A percentile compares a stretch with the other conserved stretches of the same genome.
Conservation (phyloP, 78 protist genomes). For the Emiliania huxleyi region DNA sequence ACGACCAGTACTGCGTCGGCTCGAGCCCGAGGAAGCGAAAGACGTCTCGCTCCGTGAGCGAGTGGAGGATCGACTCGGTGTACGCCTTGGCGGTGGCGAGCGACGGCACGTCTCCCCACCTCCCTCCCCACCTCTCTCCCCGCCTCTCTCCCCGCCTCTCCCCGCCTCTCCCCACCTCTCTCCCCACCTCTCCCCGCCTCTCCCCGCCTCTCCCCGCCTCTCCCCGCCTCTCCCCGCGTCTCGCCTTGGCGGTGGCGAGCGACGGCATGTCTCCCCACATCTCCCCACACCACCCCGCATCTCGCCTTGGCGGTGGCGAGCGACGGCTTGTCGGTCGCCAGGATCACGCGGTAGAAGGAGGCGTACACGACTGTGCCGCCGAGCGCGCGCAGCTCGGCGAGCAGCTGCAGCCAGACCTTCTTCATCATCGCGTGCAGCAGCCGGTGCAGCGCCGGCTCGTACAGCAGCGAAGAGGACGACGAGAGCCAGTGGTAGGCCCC, state of each 20-base stretch:
- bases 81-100: not conserved
- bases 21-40: not conserved
- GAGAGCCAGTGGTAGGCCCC: not conserved
- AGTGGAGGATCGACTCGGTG: not conserved
- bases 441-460: not conserved
- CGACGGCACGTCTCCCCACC: too few relatives aligned
- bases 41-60: not conserved
- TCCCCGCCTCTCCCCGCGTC: too few relatives aligned
- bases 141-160: too few relatives aligned
- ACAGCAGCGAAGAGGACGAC: not conserved
- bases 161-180: too few relatives aligned
- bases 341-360: not conserved
- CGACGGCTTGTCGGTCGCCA: not conserved
- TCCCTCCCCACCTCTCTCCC: too few relatives aligned
- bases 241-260: too few relatives aligned
- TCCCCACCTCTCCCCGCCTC: too few relatives aligned
- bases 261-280: too few relatives aligned
- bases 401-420: not conserved
- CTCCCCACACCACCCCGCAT: too few relatives aligned
- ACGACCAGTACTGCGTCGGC: not conserved
- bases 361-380: not conserved
- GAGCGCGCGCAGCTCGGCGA: not conserved
- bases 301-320: not conserved
- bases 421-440: not conserved
- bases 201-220: too few relatives aligned